phyloP scores from a whole-genome alignment of 495 filamentous ascomycete genomes.

The Lophiotrema nucula region DNA sequence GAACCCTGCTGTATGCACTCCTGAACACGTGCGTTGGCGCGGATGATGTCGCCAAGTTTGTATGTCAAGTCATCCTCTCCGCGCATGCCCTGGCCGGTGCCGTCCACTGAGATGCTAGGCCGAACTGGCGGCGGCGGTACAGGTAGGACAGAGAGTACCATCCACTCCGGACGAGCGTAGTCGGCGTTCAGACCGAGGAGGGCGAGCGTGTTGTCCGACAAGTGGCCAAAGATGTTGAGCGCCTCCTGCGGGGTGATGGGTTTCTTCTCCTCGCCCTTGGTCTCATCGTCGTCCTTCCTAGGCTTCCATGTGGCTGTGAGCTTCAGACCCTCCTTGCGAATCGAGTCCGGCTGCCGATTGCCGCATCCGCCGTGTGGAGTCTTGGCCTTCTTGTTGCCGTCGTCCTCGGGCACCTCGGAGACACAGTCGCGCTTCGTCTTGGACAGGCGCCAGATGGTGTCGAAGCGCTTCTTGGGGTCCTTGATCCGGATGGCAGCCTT shows the following conservation, averaged over 20 bases:
- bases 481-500: conserved; percentile 74
- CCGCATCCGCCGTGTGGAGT: conserved; percentile 83
- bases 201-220: conserved; percentile 72
- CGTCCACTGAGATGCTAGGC: conserved; percentile 92
- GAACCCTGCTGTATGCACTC: conserved; percentile 85
- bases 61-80: conserved; percentile 99
- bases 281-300: conserved; percentile 67
- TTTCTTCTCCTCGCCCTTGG: conserved; percentile 75
- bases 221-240: conserved; percentile 78
- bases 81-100: conserved; percentile 78
- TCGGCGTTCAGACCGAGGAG: conserved; percentile 89
- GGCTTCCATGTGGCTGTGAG: conserved; percentile 79
- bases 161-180: conserved; percentile 96
- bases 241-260: conserved; percentile 79
- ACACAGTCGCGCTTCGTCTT: conserved; percentile 84
- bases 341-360: conserved; percentile 75
- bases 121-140: conserved; percentile 94
- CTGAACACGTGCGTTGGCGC: conserved; percentile 90
- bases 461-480: conserved; percentile 91
- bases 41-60: conserved; percentile 96
- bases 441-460: conserved; percentile 81
- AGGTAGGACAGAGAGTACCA: conserved; percentile 92
- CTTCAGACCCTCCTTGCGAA: conserved; percentile 80
- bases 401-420: conserved; percentile 64
- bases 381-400: conserved; percentile 48